Base-by-base conservation (phyloP, 1,139 yeast genomes). In the Lodderomyces theae region DNA sequence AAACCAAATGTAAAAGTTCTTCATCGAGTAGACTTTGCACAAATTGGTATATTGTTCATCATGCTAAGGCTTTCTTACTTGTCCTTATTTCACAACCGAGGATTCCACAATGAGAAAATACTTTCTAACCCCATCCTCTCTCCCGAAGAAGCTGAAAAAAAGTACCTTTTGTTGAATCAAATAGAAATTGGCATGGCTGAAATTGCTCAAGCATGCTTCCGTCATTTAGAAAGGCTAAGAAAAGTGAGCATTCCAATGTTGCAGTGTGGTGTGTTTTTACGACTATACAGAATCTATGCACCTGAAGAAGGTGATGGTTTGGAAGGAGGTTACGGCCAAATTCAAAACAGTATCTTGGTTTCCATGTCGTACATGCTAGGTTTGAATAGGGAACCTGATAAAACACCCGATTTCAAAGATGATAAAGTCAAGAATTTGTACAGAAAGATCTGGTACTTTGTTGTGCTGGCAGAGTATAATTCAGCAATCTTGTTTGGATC, bases 271-370 rank as follows among this genome's bases (percentile, higher is more conserved):
- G 44, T 77, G 8, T 57, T 66, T 46, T 62, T 76, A 58, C 59
- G 77, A 28, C 57, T 74, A 12, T 77, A 77, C 46, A 69, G 70
- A 28, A 55, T 59, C 15, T 61, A 53, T 38, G 77, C 80, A 0
- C 80, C 80, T 0, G 80, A 76, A 47, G 79, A 74, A 47, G 78
- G 79, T 13, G 73, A 70, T 47, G 73, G 69, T 2, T 57, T 68
- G 1, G 74, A 69, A 45, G 73, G 74, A 7, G 69, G 69, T 0
- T 77, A 72, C 47, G 61, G 74, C 0, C 61, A 58, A 34, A 55
- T 66, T 1, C 60, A 58, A 47, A 64, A 58, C 33, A 73, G 72
- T 0, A 44, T 67, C 26, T 44, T 77, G 12, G 50, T 63, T 7
- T 67, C 72, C 39, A 67, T 67, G 60, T 74, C 77, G 0, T 61